Evolutionary conservation across 2,329 filamentous ascomycete species (phyloP), one percentile per base, ranked within the genome.

Genomic region (Talaromyces sp.): DNA sequence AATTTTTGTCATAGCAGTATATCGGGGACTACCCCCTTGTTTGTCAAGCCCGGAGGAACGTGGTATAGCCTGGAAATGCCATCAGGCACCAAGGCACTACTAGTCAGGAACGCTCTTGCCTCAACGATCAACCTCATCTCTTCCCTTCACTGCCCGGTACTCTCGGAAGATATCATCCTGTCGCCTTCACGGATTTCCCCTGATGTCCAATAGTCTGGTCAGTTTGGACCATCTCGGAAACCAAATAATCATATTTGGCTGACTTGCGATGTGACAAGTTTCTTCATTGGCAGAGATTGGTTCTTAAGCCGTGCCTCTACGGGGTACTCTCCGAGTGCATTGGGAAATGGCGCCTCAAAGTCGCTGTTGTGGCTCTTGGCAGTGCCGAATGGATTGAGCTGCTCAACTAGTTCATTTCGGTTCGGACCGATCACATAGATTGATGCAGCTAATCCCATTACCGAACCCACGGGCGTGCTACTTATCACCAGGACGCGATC

Each of bases 381-480:
- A 21, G 25, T 31, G 48, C 50, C n/a, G 59, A 33, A n/a, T 54
- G 39, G 28, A 8, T 44, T 25, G 35, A n/a, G 14, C 46, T 52
- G 58, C 23, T 61, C 18, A 7, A 28, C 54, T 54, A 55, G 59
- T 40, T 14, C 46, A 31, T 46, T 54, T 61, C 39, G 33, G 44
- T 61, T 61, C 8, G n/a, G 59, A 61, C 50, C 9, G 31, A 42
- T 61, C 59, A 61, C 59, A 61, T 61, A 44, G 21, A 16, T 50
- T 39, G 21, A 37, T 54, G 58, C 58, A 60, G 46, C 44, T 14
- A 40, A 52, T 42, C 23, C 46, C 35, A 40, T 57, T 3, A n/a
- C 35, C 8, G 18, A 31, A 54, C 21, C 31, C 21, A 21, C 58
- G 33, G n/a, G 37, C 35, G 33, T 50, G 21, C 44, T 44, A 31